phyloP scores from a whole-genome alignment of 1,139 yeast genomes.

The Scheffersomyces quercinus region DNA sequence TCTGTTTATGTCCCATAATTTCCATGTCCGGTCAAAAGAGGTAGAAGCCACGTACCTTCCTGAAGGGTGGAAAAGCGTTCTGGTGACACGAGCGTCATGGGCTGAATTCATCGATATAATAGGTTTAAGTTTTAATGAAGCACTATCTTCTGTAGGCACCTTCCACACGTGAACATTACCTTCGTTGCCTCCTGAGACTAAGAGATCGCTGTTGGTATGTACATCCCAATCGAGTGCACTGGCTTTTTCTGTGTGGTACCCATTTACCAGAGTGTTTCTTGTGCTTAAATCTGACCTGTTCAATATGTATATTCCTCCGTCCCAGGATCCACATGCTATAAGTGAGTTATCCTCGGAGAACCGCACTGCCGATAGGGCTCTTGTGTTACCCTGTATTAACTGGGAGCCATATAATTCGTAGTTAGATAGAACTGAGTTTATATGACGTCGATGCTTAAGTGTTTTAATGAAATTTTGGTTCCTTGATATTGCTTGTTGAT shows the following conservation, averaged over 20 bases:
- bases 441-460: constrained; percentile 46
- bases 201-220: constrained; percentile 9
- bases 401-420: constrained; percentile 68
- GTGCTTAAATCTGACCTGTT: constrained; percentile 37
- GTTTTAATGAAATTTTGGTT: constrained; percentile 27
- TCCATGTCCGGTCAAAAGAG: constrained; percentile 87
- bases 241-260: constrained; percentile 58
- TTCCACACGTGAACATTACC: constrained; percentile 55
- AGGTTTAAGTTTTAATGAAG: constrained; percentile 15
- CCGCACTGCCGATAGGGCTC: constrained; percentile 67
- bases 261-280: constrained; percentile 21
- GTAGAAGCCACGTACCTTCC: constrained; percentile 62
- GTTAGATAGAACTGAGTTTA: constrained; percentile 36
- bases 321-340: constrained; percentile 82
- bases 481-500: constrained; percentile 20
- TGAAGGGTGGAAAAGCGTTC: constrained; percentile 67
- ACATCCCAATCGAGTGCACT: constrained; percentile 69
- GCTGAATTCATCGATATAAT: constrained; percentile 23
- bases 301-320: constrained; percentile 64
- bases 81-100: constrained; percentile 61
- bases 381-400: constrained; percentile 50
- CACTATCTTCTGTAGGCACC: constrained; percentile 9
- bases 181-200: constrained; percentile 68
- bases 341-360: constrained; percentile 34
- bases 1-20: constrained; percentile 72